phyloP scores from a whole-genome alignment of 148 eudicot species.

The Chenopodium suecicum region DNA sequence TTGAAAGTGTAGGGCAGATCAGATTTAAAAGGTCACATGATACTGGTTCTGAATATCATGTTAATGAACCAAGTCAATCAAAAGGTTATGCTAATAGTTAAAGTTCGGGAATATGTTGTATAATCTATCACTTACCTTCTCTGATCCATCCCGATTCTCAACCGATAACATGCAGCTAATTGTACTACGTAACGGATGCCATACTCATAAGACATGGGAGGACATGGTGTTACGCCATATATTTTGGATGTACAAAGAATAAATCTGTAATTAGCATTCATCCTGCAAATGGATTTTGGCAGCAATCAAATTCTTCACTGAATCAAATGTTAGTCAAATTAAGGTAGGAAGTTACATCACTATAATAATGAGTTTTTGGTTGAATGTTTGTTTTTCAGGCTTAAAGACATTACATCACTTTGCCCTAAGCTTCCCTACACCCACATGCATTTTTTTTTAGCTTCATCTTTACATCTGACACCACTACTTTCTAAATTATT shows the following conservation, averaged over 20 bases:
- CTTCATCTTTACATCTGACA: conserved; percentile 3
- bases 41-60: too few species aligned
- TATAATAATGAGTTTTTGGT: neutral
- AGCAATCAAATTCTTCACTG: neutral
- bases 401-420: conserved; percentile 35
- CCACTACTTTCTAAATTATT: conserved; percentile 5
- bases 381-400: neutral
- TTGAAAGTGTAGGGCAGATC: too few species aligned
- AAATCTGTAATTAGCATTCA: neutral
- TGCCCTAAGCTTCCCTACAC: conserved; percentile 24
- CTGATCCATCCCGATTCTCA: too few species aligned
- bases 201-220: neutral
- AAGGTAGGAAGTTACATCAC: conserved; percentile 6
- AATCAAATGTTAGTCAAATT: conserved; percentile 21
- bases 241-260: neutral
- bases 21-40: too few species aligned
- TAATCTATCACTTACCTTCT: too few species aligned
- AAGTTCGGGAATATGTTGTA: too few species aligned
- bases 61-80: too few species aligned
- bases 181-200: neutral
- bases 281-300: neutral
- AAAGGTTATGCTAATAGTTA: too few species aligned
- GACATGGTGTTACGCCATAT: neutral
- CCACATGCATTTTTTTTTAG: conserved; percentile 24
- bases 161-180: too few species aligned